Conservation (phyloP, 805 yeast genomes). For the Zygotorulaspora florentina region DNA sequence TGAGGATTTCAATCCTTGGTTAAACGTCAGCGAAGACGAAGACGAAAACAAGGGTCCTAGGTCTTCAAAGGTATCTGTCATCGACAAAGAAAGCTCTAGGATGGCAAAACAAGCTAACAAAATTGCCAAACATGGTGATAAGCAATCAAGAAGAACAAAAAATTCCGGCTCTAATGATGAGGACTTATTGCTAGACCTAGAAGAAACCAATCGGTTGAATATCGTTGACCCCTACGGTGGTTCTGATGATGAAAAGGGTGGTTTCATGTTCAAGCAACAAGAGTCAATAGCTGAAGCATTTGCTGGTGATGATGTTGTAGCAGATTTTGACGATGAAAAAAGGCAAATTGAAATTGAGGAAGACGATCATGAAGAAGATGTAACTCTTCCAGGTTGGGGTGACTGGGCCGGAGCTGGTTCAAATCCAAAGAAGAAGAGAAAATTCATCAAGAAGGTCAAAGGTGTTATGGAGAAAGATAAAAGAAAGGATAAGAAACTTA, state of each 20-base stretch:
- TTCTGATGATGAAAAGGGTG: constrained; percentile 44
- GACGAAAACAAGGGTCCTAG: constrained; percentile 24
- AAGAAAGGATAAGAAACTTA: constrained; percentile 71
- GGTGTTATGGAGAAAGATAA: constrained; percentile 71
- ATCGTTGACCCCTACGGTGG: constrained; percentile 47
- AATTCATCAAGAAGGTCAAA: constrained; percentile 62
- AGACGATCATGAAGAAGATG: constrained; percentile 81
- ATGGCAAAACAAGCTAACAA: constrained; percentile 46
- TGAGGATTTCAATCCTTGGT: constrained; percentile 50
- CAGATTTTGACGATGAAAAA: constrained; percentile 75
- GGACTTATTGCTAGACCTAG: constrained; percentile 41
- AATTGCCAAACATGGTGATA: constrained; percentile 36
- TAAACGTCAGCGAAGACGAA: constrained; percentile 34
- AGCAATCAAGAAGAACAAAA: constrained; percentile 12
- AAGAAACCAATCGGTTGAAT: constrained; percentile 45
- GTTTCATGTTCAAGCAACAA: constrained; percentile 65
- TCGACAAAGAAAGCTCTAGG: constrained; percentile 49
- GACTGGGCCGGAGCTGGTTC: constrained; percentile 82
- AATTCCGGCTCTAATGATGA: constrained; percentile 29
- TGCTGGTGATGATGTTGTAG: constrained; percentile 93
- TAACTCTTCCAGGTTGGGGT: constrained; percentile 96
- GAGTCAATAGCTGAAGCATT: constrained; percentile 86
- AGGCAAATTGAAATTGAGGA: constrained; percentile 62
- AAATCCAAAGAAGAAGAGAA: constrained; percentile 48
- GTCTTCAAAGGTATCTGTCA: constrained; percentile 44